These are phyloP conservation scores for Scortechinia acanthostroma DNA, from an alignment of 2,329 filamentous ascomycete species.

Conservation along the genomic window DNA sequence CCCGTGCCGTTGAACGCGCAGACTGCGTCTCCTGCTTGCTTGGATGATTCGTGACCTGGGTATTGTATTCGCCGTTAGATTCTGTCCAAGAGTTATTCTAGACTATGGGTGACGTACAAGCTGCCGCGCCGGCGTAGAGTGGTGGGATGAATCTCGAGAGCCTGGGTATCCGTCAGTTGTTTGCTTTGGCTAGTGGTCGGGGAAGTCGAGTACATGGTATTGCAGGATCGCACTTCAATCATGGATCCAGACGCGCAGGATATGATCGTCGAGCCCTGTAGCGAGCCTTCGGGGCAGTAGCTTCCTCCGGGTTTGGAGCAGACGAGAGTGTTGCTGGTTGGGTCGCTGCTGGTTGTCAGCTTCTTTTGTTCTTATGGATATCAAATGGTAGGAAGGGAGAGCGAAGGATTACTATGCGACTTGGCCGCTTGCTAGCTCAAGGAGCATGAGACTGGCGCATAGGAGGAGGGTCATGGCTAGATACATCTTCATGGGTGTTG, in stretches of 20 bases:
- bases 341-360: slow-evolving; percentile 9
- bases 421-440: neutral
- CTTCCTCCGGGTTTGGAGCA: slow-evolving; percentile 9
- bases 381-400: too few relatives aligned
- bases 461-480: neutral
- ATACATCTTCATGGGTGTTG: neutral
- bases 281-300: slow-evolving; percentile 10
- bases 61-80: too few relatives aligned
- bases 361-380: neutral
- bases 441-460: neutral
- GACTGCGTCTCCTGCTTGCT: slow-evolving; percentile 9
- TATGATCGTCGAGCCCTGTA: slow-evolving; percentile 8
- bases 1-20: slow-evolving; percentile 16
- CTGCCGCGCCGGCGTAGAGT: neutral
- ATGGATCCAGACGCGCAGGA: slow-evolving; percentile 6
- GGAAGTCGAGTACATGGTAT: too few relatives aligned
- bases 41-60: slow-evolving; percentile 9
- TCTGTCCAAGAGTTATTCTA: too few relatives aligned
- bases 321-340: slow-evolving; percentile 8
- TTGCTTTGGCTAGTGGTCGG: too few relatives aligned
- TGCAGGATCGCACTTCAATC: neutral
- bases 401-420: neutral
- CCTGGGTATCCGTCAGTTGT: neutral
- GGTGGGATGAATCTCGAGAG: neutral
- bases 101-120: slow-evolving; percentile 4